Evolutionary conservation across 1,284 basidiomycete species (phyloP).

Genomic region (Grifola frondosa): DNA sequence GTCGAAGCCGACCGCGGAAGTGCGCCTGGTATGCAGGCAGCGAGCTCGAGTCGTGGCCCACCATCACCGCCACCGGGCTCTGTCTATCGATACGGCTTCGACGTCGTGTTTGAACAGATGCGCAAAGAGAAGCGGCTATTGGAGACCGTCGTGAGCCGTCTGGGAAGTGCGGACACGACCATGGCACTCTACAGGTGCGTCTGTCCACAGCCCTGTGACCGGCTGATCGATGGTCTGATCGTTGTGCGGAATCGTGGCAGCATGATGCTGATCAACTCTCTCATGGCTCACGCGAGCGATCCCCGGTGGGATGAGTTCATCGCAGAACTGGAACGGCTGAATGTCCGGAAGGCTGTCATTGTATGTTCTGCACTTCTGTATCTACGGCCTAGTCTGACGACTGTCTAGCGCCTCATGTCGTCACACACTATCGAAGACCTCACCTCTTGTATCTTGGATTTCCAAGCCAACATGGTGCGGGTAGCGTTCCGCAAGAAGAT

Average conservation of each 20-base stretch:
- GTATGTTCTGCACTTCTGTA: slow-evolving; percentile 41
- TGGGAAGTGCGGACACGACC: slow-evolving; percentile 81
- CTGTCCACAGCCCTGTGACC: neutral
- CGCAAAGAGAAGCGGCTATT: slow-evolving; percentile 61
- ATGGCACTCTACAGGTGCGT: slow-evolving; percentile 81
- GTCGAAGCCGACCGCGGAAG: slow-evolving; percentile 78
- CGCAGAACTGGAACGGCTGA: slow-evolving; percentile 73
- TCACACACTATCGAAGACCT: slow-evolving; percentile 84
- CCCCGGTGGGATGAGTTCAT: slow-evolving; percentile 78
- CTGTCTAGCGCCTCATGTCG: slow-evolving; percentile 77
- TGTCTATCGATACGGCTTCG: slow-evolving; percentile 80
- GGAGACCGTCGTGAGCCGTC: slow-evolving; percentile 75
- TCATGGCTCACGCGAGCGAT: slow-evolving; percentile 77
- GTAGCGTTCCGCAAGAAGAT: slow-evolving; percentile 82
- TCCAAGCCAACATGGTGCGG: slow-evolving; percentile 86
- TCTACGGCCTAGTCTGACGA: neutral
- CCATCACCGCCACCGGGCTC: slow-evolving; percentile 59
- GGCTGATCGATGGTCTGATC: neutral
- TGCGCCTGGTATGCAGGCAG: slow-evolving; percentile 53
- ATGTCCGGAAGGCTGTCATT: slow-evolving; percentile 81
- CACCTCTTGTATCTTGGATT: slow-evolving; percentile 85
- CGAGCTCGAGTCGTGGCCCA: slow-evolving; percentile 60
- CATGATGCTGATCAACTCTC: slow-evolving; percentile 88
- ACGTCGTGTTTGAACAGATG: slow-evolving; percentile 82
- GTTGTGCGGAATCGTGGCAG: slow-evolving; percentile 46